These are phyloP conservation scores for Dictyostelium firmibasis DNA, from an alignment of 78 protist species.

Conservation along the genomic window DNA sequence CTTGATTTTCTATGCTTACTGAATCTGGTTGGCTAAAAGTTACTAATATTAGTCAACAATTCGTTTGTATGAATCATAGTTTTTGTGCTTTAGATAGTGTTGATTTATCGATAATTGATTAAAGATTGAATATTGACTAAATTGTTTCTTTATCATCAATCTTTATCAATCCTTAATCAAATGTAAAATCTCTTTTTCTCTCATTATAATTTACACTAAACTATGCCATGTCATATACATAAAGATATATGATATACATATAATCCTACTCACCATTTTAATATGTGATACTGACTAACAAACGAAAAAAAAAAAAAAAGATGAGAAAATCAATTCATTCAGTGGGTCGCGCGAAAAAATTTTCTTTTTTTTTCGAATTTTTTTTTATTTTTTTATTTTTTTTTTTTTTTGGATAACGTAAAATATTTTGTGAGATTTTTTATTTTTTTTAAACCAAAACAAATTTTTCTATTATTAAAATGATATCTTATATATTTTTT, in stretches of 20 bases:
- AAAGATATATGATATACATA: background rate
- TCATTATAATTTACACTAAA: too few relatives aligned
- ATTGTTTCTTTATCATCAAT: too few relatives aligned
- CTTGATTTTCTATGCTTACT: conserved; percentile 80
- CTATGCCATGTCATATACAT: too few relatives aligned
- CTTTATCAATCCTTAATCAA: background rate
- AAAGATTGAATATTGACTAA: too few relatives aligned
- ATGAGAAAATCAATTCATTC: background rate
- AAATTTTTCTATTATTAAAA: too few relatives aligned
- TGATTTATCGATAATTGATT: too few relatives aligned
- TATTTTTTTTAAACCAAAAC: too few relatives aligned
- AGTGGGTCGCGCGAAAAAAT: background rate
- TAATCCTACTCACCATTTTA: background rate
- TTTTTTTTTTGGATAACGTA: background rate
- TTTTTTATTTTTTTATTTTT: too few relatives aligned
- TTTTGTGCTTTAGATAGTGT: too few relatives aligned
- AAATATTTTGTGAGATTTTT: background rate
- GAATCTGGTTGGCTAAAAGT: conserved; percentile 73
- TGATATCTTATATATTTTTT: too few relatives aligned
- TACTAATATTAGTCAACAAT: background rate
- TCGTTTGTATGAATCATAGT: background rate
- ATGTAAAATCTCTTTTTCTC: background rate
- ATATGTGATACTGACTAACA: background rate
- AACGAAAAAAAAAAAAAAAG: background rate
- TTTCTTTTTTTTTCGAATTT: background rate